A percentile compares a stretch with the other conserved stretches of the same genome.
Conservation (phyloP, 1,284 basidiomycete genomes). For the Puccinia triticina region DNA sequence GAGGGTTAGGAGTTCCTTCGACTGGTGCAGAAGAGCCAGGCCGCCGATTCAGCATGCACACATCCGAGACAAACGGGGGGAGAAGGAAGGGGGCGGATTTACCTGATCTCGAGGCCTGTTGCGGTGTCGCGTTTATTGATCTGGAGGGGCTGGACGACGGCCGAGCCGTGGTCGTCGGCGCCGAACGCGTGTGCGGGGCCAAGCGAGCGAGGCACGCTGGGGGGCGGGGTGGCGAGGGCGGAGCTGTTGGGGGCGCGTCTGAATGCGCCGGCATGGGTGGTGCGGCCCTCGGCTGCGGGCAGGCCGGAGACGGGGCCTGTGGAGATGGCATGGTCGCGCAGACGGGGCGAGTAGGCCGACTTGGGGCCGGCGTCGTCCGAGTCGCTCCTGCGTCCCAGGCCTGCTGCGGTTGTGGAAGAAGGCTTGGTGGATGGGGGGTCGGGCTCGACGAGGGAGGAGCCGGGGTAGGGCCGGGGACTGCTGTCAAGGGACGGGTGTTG, state of each 20-base stretch:
- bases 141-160: conserved; percentile 19
- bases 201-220: background rate
- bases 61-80: too few species aligned
- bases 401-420: too few species aligned
- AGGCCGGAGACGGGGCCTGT: background rate
- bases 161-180: background rate
- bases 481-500: too few species aligned
- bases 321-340: background rate
- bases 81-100: background rate
- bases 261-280: conserved; percentile 37
- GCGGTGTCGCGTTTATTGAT: conserved; percentile 30
- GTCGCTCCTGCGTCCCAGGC: background rate
- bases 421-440: background rate
- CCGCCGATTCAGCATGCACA: too few species aligned
- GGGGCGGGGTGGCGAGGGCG: background rate
- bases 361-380: background rate
- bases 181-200: background rate
- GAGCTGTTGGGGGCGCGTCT: background rate
- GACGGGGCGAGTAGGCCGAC: background rate
- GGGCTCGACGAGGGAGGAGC: background rate
- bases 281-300: background rate
- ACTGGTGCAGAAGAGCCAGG: background rate
- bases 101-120: background rate
- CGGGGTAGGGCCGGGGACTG: background rate
- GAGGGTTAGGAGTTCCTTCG: background rate